Percentiles rank a stretch among this genome's conserved stretches.
phyloP scores from a whole-genome alignment of 164 flowering plant genomes.

The Euptelea pleiosperma region DNA sequence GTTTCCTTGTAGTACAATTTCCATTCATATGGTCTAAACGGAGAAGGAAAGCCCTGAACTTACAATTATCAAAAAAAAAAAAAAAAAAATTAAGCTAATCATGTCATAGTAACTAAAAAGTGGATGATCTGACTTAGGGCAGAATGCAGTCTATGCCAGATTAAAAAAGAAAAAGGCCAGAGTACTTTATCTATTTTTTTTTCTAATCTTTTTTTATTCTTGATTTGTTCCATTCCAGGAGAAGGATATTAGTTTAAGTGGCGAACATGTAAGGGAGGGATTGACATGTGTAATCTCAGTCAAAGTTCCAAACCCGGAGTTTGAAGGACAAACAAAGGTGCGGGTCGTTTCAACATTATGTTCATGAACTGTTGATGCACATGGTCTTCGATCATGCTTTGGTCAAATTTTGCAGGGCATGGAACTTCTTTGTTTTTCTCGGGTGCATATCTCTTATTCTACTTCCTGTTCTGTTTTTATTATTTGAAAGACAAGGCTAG shows the following conservation, averaged over 20 bases:
- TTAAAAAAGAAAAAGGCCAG: too few species aligned
- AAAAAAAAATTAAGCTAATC: too few species aligned
- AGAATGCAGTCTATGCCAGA: too few species aligned
- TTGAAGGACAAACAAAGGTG: conserved; percentile 99
- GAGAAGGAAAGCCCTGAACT: too few species aligned
- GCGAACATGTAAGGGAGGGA: conserved; percentile 98
- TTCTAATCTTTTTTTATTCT: background rate
- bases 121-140: too few species aligned
- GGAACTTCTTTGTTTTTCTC: background rate
- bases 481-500: conserved; percentile 75
- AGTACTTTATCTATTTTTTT: too few species aligned
- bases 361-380: background rate
- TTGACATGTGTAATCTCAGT: conserved; percentile 89
- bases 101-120: too few species aligned
- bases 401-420: background rate
- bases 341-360: conserved; percentile 2
- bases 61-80: too few species aligned
- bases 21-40: too few species aligned
- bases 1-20: too few species aligned
- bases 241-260: conserved; percentile 86
- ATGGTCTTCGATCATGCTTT: background rate
- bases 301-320: conserved; percentile 95
- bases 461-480: conserved; percentile 12
- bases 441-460: conserved; percentile 3
- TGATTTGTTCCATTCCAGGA: conserved; percentile 42